Evolutionary conservation across 2,329 filamentous ascomycete genomes (phyloP).

Genomic region (Fusarium ramigenum): DNA sequence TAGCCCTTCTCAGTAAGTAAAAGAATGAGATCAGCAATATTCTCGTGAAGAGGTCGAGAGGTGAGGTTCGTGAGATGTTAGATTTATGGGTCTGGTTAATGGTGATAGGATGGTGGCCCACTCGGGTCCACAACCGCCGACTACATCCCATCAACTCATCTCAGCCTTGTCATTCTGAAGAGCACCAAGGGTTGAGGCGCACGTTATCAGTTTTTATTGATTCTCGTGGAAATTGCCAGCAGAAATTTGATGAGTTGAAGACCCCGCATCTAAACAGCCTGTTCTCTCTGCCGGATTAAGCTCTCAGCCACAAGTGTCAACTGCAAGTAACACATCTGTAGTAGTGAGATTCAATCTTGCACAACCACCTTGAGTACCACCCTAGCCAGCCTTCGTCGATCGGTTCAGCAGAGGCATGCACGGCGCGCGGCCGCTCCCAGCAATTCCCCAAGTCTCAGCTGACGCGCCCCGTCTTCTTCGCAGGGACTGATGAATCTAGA

Average conservation of each 20-base stretch:
- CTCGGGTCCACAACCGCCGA: background rate
- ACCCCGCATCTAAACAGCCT: too few species aligned
- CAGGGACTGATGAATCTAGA: background rate
- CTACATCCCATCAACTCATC: background rate
- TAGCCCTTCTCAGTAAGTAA: fast-evolving
- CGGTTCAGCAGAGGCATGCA: background rate
- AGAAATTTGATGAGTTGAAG: too few species aligned
- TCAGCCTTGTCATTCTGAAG: background rate
- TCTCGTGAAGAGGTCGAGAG: background rate
- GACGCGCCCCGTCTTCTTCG: background rate
- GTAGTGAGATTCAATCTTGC: too few species aligned
- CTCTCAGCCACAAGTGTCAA: too few species aligned
- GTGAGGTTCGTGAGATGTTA: background rate
- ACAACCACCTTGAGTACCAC: background rate
- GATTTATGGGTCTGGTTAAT: background rate
- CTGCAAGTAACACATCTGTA: too few species aligned
- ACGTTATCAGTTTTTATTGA: too few species aligned
- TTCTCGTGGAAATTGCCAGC: too few species aligned
- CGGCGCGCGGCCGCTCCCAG: background rate
- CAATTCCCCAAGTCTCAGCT: background rate
- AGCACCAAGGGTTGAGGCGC: background rate
- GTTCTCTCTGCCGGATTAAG: too few species aligned
- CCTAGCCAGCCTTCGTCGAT: background rate
- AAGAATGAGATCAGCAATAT: fast-evolving
- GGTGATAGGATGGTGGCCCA: background rate